Base-by-base conservation (phyloP, 2,329 filamentous ascomycete species). In the Orbilia ellipsospora region DNA sequence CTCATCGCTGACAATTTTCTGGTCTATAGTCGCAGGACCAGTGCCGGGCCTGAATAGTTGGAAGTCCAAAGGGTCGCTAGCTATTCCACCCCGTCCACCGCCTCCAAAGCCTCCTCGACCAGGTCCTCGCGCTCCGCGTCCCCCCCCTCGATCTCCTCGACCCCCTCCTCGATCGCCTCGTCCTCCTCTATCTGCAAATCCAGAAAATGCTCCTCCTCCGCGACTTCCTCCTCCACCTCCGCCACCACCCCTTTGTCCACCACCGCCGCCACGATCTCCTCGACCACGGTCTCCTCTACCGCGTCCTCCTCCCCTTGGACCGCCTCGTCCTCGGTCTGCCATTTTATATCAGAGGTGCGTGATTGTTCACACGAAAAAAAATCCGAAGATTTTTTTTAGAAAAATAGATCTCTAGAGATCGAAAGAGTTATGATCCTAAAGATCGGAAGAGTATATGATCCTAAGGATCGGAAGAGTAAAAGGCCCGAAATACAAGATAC, bases 1-100 rank as follows among this genome's bases (percentile, higher is more conserved):
- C 66, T 83, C 82, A n/a, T 81, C 78, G 0, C 75, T 78, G 0
- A 77, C 74, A 20, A 81, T 65, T 4, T 70, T 70, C 2, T 63
- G 57, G 66, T 82, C 81, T 1, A 80, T 77, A 7, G 26, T 45
- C 1, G 77, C 42, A 5, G 80, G 67, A 8, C 66, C 74, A 28
- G 78, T 78, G 7, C 52, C 13, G n/a, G 65, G 64, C 16, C 16
- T 45, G 54, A 70, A 69, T 12, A 70, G 15, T n/a, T 55, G 65
- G 6, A 62, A 60, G 20, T 69, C 59, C 42, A 65, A 26, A 23
- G 36, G 77, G 15, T 78, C 77, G 51, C 79, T 68, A 36, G 31
- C 5, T 36, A 36, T 36, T 28, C 77, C 77, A 26, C 78, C 79
- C 12, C 80, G 78, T 57, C 80, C 66, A 36, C 80, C 78, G 52